Base-by-base conservation (phyloP, 2,329 filamentous ascomycete genomes). In the Fusarium xylarioides region DNA sequence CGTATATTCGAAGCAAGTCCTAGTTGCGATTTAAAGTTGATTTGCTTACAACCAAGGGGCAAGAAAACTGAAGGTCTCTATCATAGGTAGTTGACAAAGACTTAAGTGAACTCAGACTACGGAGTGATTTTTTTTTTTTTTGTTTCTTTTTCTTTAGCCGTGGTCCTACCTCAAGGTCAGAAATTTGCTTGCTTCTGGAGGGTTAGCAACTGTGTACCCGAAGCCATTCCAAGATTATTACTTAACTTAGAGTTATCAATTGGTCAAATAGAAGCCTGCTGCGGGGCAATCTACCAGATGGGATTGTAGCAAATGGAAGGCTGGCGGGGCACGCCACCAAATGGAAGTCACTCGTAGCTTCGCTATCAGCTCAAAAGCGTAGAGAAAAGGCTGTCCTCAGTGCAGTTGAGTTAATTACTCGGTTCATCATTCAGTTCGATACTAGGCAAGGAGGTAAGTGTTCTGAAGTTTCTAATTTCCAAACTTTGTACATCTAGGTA, bases 321-420 rank as follows among this genome's bases (percentile, higher is more conserved):
- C 49, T 65, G 54, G 68, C 44, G 69, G 69, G 68, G 68, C 57
- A 71, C 47, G n/a, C 47, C 37, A 55, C 63, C 35, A 52, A 49
- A 58, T 67, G 43, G 58, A 73, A 74, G 58, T 74, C 50, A 50
- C 62, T 68, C 55, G 70, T 44, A 58, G 55, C 38, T 55, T 40
- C 34, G 21, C 43, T 46, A 38, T 71, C 58, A 53, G 60, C 70
- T 74, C 63, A 61, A 55, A 32, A 37, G 21, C 26, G 23, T 43
- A 38, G 28, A 53, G 23, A 18, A 18, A 38, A 34, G 50, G 38
- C 43, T 34, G 34, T 42, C 26, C 14, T 56, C 42, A 18, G 7
- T 19, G 12, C n/a, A 26, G 26, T 23, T 18, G 9, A 38, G 16
- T 26, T 9, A 40, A 38, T 14, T 21, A 32, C 32, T 19, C 19